Evolutionary conservation across 371 early-diverging fungal species (phyloP), one percentile per base, ranked within the genome.

Genomic region (Mortierella sp.): DNA sequence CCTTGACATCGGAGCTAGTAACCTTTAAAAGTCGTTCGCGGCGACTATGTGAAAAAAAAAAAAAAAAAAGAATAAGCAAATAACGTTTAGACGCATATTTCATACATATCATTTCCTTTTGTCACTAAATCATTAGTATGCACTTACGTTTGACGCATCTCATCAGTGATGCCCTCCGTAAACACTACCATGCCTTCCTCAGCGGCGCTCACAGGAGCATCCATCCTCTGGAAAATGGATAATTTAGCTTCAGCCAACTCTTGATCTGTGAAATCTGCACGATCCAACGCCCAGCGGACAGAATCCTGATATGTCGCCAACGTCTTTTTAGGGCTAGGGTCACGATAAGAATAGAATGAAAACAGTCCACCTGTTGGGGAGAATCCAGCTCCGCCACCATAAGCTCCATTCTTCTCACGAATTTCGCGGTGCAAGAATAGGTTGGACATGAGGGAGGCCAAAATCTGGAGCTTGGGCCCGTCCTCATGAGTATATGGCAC

Each of bases 351-450:
- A 70, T 89, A 96, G 85, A 97, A 95, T 2, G 94, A 91, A 68
- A 97, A 93, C 5, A 94, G 70, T 12, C 98, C 98, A 43, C 90
- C 91, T 5, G 91, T 74, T 2, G 94, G 84, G 22, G 89, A 88
- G 85, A 92, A 96, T 1, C 86, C 73, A 2, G 96, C 93, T 40
- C 97, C 96, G 24, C 96, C 98, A 20, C 97, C 98, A 84, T 98
- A 98, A 9, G 98, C 98, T 39, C 98, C 98, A 72, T 96, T 95
- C 90, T 95, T 96, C 83, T 98, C 98, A 73, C 98, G 93, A 54
- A 98, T 94, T 84, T 97, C 97, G 30, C 94, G 92, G 84, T 98
- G 98, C 30, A 97, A 85, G 85, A 89, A 97, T 67, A 94, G 89
- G 73, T 89, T 89, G 9, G 96, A 94, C 88, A 97, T 87, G 18